Evolutionary conservation across 495 filamentous ascomycete species (phyloP), one percentile per base, ranked within the genome.

Genomic region (Hamigera avellanea): DNA sequence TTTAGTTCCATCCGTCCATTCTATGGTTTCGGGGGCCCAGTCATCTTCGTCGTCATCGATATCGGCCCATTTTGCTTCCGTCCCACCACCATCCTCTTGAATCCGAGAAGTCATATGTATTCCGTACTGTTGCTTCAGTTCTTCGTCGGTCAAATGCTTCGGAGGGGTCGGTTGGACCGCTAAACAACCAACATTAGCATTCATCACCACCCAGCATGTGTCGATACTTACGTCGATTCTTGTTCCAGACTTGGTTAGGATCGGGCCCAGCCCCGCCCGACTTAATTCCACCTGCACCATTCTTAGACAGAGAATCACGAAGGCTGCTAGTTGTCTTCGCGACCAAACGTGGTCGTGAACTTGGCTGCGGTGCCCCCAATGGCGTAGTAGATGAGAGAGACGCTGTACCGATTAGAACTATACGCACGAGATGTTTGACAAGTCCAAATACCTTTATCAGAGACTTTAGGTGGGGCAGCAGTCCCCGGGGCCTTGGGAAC

Each of bases 41-140:
- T 96, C 88, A 38, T 96, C 91, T 53, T 95, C 87, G 44, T 99
- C 91, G 40, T 99, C 91, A 40, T 96, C 91, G 40, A 98, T 95
- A 64, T 99, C 91, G 13, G 93, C 91, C 91, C 91, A 99, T 53
- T 86, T 89, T 12, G 86, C 76, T 35, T 89, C 84, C 41, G 88
- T 87, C 12, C 81, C 79, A 28, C 72, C 75, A 10, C 76, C 75
- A 49, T 96, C 88, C 37, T 85, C 73, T 34, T 87, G 81, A 15
- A 99, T 76, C 36, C 91, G 77, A 28, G 77, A 93, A 8, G 91
- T 93, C 62, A 99, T 74, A 57, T 99, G 91, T 39, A 99, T 99
- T 10, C 91, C 91, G 54, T 83, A 88, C 54, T 87, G 86, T 48
- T 93, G 82, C 52, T 93, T 93, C 23, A 99, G 69, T 40, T 99